phyloP scores from a whole-genome alignment of 2,329 filamentous ascomycete species.

The Trichoderma sp. region DNA sequence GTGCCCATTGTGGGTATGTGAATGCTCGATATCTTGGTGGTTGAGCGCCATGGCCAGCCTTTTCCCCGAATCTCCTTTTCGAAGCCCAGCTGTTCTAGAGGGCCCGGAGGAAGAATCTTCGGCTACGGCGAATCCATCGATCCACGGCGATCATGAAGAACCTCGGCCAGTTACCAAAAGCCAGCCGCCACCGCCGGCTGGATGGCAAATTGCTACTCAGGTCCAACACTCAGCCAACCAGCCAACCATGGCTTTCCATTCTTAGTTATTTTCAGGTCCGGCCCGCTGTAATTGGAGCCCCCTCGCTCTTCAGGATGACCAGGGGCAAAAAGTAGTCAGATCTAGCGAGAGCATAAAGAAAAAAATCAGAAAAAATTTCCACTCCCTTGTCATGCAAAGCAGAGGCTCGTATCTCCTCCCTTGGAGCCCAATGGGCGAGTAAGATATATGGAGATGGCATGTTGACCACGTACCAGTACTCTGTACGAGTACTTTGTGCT shows the following conservation, averaged over 20 bases:
- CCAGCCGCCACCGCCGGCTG: constrained; percentile 17
- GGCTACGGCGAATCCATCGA: not conserved
- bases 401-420: not conserved
- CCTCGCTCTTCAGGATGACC: not conserved
- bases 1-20: not conserved
- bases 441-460: not conserved
- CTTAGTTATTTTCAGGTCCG: constrained; percentile 18
- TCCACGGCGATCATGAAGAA: not conserved
- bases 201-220: constrained; percentile 11
- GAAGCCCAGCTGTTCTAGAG: not conserved
- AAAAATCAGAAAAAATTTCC: not conserved
- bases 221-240: not conserved
- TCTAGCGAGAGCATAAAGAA: not conserved
- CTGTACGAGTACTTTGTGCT: not conserved
- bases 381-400: not conserved
- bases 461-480: not conserved
- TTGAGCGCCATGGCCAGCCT: not conserved
- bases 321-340: not conserved
- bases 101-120: not conserved
- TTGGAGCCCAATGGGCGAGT: not conserved
- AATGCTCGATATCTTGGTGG: not conserved
- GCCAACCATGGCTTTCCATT: constrained; percentile 11
- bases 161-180: constrained; percentile 15
- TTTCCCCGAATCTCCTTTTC: not conserved
- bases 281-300: constrained; percentile 9